Base-by-base conservation (phyloP, 257 asterid species). In the Solanum bulbocastanum region DNA sequence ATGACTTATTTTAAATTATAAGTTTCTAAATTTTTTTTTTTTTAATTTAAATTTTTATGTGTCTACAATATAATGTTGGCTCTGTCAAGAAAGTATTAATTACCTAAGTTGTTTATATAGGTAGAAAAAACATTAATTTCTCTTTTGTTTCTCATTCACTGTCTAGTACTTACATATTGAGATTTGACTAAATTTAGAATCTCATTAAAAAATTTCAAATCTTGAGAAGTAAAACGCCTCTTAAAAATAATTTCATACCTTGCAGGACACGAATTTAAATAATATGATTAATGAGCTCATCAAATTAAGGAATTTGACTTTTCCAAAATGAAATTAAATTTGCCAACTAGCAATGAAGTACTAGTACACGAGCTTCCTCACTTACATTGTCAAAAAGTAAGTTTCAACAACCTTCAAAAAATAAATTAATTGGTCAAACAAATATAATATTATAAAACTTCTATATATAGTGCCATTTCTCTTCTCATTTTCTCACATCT, bases 361-460 rank as follows among this genome's bases (percentile, higher is more conserved):
- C 49, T 22, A 85, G 85, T 75, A 88, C 92, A 90, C 92, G 92
- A 89, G 89, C 78, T 58, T 83, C 84, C 37, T 72, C 78, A 88
- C 52, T 90, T 88, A 52, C 72, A 82, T 86, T 44, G n/a, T 5
- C 37, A 84, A 74, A 73, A 74, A 84, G 82, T 52, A 40, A 86
- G 40, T 58, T 22, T 20, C 82, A 36, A 74, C 82, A 74, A 74
- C 82, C 18, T 74, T 74, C 32, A 10, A 74, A 73, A 35, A 52
- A 18, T 18, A 7, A 35, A 74, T 74, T 74, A 90, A 90, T 91
- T 89, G 92, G 89, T 88, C 84, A 88, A 88, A 90, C 88, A 32
- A 87, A 76, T 87, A 74, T 36, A 10, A 87, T 90, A 62, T 62
- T 87, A 33, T 71, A 10, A 52, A 18, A 89, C 91, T 83, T 91